Evolutionary conservation across 129 eudicot genomes (phyloP), one percentile per base, ranked within the genome.

Genomic region (Tanacetum coccineum): DNA sequence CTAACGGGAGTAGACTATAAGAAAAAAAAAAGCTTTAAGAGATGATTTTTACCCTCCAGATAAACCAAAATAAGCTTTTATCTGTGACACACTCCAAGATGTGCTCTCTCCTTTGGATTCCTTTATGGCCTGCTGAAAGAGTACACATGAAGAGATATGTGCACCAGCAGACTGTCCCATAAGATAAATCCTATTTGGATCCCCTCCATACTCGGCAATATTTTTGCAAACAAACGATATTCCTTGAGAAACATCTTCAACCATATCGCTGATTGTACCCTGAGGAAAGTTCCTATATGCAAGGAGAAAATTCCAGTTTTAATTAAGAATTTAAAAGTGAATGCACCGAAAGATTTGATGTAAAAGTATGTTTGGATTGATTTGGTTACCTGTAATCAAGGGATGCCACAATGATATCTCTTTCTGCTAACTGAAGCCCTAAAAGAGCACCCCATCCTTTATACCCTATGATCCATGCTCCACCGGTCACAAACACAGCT

Each of bases 401-500:
- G 70, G 90, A 94, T 63, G 94, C 88, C 53, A 94, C 97, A 2
- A 94, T 83, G 70, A 94, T 89, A 60, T 87, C 99, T 64, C 95
- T 81, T 81, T 94, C 93, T 32, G 95, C 90, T 73, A 94, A 85
- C 13, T 94, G 99, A 72, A 74, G 72, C 48, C 99, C 99, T 26
- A 94, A 85, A 49, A 94, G 82, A 48, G 99, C 79, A 78, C 99
- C 99, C 99, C 99, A 89, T 74, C 94, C 99, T 81, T 89, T 94
- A 67, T 94, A 89, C 99, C 99, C 99, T 73, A 94, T 94, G 78
- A 87, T 94, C 99, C 99, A 94, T 45, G 99, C 97, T 70, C 99
- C 99, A 68, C 99, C 99, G 54, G 99, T 94, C 58, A 94, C 95
- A 74, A 94, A 94, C 46, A 82, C 76, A 54, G 89, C 83, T 44